Evolutionary conservation across 164 flowering plant genomes (phyloP).

Genomic region (Berberis thunbergii): DNA sequence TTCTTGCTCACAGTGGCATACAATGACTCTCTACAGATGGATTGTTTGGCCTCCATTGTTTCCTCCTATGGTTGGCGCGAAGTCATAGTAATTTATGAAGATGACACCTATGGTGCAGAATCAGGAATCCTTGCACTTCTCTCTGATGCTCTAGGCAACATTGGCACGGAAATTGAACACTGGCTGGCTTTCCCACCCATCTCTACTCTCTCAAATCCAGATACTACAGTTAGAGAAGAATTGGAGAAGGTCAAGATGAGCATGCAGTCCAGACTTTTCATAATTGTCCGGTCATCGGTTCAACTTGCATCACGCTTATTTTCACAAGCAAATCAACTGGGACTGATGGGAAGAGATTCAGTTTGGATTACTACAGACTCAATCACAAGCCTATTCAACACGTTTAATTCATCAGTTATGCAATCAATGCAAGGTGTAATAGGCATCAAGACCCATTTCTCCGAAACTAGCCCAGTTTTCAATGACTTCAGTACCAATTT

Average conservation of each 20-base stretch:
- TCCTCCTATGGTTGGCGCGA: conserved; percentile 18
- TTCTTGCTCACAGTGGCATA: conserved; percentile 27
- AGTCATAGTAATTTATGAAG: conserved; percentile 32
- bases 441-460: conserved; percentile 13
- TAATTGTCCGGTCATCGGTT: conserved; percentile 13
- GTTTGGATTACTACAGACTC: conserved; percentile 13
- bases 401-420: conserved; percentile 10
- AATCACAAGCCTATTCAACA: conserved; percentile 4
- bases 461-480: background rate
- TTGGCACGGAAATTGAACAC: conserved; percentile 17
- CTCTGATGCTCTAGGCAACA: conserved; percentile 11
- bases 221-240: conserved; percentile 4
- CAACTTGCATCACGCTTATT: conserved; percentile 12
- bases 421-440: conserved; percentile 19
- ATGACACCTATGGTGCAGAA: conserved; percentile 15
- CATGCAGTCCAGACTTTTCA: conserved; percentile 18
- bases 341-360: conserved; percentile 10
- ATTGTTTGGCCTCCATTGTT: conserved; percentile 16
- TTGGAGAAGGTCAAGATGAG: conserved; percentile 4
- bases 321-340: conserved; percentile 23
- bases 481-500: conserved; percentile 7
- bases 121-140: conserved; percentile 11
- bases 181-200: conserved; percentile 10
- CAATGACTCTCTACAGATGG: conserved; percentile 19
- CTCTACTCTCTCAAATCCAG: conserved; percentile 11